Base-by-base conservation (phyloP, 2,329 filamentous ascomycete species). In the Ceratocystis eucalypticola region DNA sequence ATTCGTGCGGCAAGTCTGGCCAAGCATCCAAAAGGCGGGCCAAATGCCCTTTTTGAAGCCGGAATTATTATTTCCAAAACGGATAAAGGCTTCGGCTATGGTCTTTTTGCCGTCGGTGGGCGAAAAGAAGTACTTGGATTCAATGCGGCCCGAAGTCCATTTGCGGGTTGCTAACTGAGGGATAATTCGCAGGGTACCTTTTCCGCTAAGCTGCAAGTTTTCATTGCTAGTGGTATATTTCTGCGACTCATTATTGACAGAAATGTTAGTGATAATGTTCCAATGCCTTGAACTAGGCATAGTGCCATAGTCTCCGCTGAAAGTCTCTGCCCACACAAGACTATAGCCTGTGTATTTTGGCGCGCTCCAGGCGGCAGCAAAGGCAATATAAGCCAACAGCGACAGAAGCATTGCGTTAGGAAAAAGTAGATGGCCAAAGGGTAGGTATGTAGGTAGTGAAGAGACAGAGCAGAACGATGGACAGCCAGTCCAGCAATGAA, bases 21-120 rank as follows among this genome's bases (percentile, higher is more conserved):
- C 81, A 17, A 84, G 75, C 68, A 83, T 75, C 82, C 81, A 84
- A 70, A 84, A 84, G 0, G 82, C 82, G 0, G 82, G 81, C 82
- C 82, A 84, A 62, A 84, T 75, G 3, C 82, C 82, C 69, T 82
- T 76, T 72, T 82, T 80, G 55, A 72, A 71, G 1, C 75, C 74
- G 53, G 71, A 70, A 1, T 72, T 53, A 72, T 78, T 78, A 67
- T 70, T 70, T 12, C 80, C 82, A 61, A 83, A 75, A 45, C 80
- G 77, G 59, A 84, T 73, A 28, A 72, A 72, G 3, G 78, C 76
- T 68, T 82, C 78, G 33, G 80, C 73, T 50, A 76, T 73, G 25
- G 80, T 82, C 37, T 79, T 70, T 67, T 76, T 77, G 68, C 80
- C 79, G 1, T 74, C 68, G 0, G 70, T 67, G 0, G 82, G 81